A percentile compares a stretch with the other conserved stretches of the same genome.
Conservation (phyloP, 495 filamentous ascomycete genomes). For the Tuber borchii region DNA sequence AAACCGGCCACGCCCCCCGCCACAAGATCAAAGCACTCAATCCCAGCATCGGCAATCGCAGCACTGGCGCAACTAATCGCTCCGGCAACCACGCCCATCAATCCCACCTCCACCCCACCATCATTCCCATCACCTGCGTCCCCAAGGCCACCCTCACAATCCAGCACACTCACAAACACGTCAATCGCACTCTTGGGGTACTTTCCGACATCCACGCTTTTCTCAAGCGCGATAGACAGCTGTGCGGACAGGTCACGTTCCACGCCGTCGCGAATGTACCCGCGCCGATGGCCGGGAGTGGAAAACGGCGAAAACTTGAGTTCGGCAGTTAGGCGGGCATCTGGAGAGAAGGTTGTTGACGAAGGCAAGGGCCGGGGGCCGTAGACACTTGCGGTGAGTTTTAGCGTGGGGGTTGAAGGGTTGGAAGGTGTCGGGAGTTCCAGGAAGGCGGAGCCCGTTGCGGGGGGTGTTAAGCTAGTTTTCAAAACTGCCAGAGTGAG, state of each 20-base stretch:
- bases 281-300: slow-evolving; percentile 62
- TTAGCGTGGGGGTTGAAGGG: slow-evolving; percentile 59
- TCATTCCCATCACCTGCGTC: slow-evolving; percentile 52
- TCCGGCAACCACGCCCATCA: slow-evolving; percentile 84
- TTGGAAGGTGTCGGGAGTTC: slow-evolving; percentile 55
- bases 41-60: slow-evolving; percentile 90
- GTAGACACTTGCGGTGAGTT: slow-evolving; percentile 86
- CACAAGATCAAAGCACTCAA: slow-evolving; percentile 90
- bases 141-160: slow-evolving; percentile 58
- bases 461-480: slow-evolving; percentile 86
- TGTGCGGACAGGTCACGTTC: slow-evolving; percentile 89
- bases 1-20: slow-evolving; percentile 83
- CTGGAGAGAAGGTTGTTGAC: slow-evolving; percentile 79
- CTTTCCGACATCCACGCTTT: slow-evolving; percentile 80
- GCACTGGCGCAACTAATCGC: slow-evolving; percentile 92
- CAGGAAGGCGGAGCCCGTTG: slow-evolving; percentile 87
- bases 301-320: slow-evolving; percentile 97
- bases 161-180: slow-evolving; percentile 81
- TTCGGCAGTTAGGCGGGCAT: slow-evolving; percentile 81
- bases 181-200: slow-evolving; percentile 97
- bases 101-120: slow-evolving; percentile 63
- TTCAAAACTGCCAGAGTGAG: slow-evolving; percentile 60
- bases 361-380: slow-evolving; percentile 85
- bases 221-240: slow-evolving; percentile 79
- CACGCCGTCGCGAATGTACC: slow-evolving; percentile 76